Percentiles rank a stretch among this genome's conserved stretches.
Evolutionary conservation across 2,329 filamentous ascomycete species (phyloP).

Genomic region (Diaporthe eres): DNA sequence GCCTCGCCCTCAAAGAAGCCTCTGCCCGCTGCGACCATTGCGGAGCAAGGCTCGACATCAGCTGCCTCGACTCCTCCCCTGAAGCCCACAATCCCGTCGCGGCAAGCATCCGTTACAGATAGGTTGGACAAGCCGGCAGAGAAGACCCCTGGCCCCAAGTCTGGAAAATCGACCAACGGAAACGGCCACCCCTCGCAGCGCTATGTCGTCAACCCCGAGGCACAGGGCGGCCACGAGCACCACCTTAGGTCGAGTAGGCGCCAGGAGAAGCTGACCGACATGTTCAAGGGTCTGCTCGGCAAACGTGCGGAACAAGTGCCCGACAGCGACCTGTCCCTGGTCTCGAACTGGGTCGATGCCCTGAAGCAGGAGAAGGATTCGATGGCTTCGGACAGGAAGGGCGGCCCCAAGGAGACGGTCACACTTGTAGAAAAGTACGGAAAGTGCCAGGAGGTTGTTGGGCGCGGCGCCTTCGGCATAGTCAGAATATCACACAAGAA

Average conservation of each 20-base stretch:
- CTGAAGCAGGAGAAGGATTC: conserved; percentile 88
- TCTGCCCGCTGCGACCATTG: conserved; percentile 21
- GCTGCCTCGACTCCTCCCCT: conserved; percentile 50
- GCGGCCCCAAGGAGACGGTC: conserved; percentile 79
- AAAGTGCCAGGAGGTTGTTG: conserved; percentile 97
- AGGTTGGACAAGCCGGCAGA: conserved; percentile 49
- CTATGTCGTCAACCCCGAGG: conserved; percentile 64
- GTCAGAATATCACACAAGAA: conserved; percentile 98
- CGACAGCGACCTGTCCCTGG: conserved; percentile 89
- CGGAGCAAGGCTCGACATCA: conserved; percentile 45
- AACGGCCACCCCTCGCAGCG: conserved; percentile 56
- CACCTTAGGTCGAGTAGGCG: conserved; percentile 89
- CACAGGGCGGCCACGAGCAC: conserved; percentile 84
- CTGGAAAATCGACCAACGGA: conserved; percentile 52
- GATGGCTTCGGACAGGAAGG: conserved; percentile 81
- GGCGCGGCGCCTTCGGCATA: conserved; percentile 95
- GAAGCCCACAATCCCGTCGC: conserved; percentile 48
- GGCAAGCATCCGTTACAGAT: conserved; percentile 61
- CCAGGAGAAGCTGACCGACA: conserved; percentile 94
- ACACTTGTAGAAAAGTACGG: conserved; percentile 97
- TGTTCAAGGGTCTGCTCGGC: conserved; percentile 89
- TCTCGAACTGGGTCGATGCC: conserved; percentile 96
- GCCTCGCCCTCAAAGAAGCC: conserved; percentile 40
- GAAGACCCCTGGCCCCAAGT: conserved; percentile 53
- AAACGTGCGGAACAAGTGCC: conserved; percentile 82